Base-by-base conservation (phyloP, 768 basidiomycete species). In the Chlorophyllum brunneum region DNA sequence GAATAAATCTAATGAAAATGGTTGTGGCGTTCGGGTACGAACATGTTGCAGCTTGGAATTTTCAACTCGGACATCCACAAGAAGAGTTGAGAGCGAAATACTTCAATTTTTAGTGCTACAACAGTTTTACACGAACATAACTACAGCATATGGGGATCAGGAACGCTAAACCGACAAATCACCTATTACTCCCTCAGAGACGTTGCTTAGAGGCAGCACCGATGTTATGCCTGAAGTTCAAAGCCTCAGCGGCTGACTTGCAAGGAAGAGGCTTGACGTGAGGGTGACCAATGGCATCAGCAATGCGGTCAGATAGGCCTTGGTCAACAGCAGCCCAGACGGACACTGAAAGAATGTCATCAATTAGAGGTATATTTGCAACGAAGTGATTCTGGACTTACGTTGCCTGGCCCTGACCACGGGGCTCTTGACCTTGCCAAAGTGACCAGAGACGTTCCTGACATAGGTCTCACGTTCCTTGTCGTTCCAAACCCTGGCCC, bases 251-350 rank as follows among this genome's bases (percentile, higher is more conserved):
- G 1, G 84, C 87, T 13, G 85, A 67, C 66, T 81, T 82, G 59
- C 81, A 80, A 52, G 70, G 58, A 46, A 91, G 72, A 10, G 89
- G 87, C 47, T 67, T 57, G n/a, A 82, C 84, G 2, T 68, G 61
- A 2, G 80, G 70, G 42, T 78, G 72, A 36, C 82, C 82, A 46
- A 94, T 75, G 2, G 82, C 88, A 59, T 77, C 78, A n/a, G 91
- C 90, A 58, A 98, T 75, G 55, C 87, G 79, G 67, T 89, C 82
- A 3, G 83, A 84, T 30, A 95, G 72, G 9, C 70, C 74, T 62
- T 89, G 86, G 65, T 87, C 80, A 51, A 97, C 83, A 45, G 81
- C 82, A 36, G 88, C 84, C 79, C 86, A 94, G 55, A 88, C 85
- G 24, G 85, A 79, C 33, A 91, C 88, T 88, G 47, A 0, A 37